Conservation (phyloP, 495 filamentous ascomycete species). For the Hyaloscypha finlandica region DNA sequence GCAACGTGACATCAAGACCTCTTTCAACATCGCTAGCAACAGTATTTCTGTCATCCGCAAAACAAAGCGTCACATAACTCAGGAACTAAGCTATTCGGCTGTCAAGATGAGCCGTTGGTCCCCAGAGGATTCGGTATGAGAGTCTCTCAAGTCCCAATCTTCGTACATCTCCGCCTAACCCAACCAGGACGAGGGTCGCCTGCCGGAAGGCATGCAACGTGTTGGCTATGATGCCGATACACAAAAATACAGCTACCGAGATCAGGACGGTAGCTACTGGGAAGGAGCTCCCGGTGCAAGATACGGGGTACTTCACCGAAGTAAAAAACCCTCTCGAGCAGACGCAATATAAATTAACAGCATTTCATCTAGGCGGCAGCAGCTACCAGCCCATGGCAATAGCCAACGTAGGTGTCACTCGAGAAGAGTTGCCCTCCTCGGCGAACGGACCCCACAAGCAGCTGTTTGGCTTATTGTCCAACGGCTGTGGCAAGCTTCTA, state of each 20-base stretch:
- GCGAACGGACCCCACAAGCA: no score
- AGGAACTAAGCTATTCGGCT: no score
- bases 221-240: slow-evolving; percentile 56
- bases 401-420: background rate
- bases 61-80: no score
- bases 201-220: slow-evolving; percentile 53
- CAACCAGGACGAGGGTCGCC: slow-evolving; percentile 51
- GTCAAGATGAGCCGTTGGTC: slow-evolving; percentile 10
- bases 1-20: no score
- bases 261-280: slow-evolving; percentile 45
- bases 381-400: background rate
- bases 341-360: background rate
- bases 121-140: background rate
- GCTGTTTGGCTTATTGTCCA: no score
- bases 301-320: slow-evolving; percentile 46
- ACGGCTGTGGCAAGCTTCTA: no score
- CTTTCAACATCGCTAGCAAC: no score
- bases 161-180: slow-evolving; percentile 1
- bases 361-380: background rate
- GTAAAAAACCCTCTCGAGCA: background rate
- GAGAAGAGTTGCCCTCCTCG: no score
- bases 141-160: background rate
- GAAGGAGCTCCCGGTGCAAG: slow-evolving; percentile 45
- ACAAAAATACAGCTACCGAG: slow-evolving; percentile 51
- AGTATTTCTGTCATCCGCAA: no score